Conservation (phyloP, 257 asterid genomes). For the Catharanthus roseus region DNA sequence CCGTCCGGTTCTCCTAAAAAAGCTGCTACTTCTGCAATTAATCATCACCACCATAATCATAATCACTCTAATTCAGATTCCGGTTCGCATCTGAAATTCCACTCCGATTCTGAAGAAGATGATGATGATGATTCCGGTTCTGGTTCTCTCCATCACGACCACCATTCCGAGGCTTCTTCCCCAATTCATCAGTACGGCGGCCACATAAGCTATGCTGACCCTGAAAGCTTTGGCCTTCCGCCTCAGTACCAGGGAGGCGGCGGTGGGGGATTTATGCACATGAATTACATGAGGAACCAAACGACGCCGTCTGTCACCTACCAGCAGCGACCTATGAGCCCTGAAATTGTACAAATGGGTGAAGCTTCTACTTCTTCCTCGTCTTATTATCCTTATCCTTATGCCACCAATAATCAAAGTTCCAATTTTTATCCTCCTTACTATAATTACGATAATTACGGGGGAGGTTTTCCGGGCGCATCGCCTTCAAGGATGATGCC, state of each 20-base stretch:
- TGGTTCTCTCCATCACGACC: conserved; percentile 45
- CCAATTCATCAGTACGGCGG: conserved; percentile 17
- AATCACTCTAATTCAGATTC: conserved; percentile 54
- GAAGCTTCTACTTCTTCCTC: conserved; percentile 47
- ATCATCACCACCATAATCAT: conserved; percentile 28
- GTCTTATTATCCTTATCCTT: conserved; percentile 34
- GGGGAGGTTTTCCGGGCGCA: conserved; percentile 43
- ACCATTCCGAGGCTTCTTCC: conserved; percentile 21
- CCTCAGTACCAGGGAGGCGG: conserved; percentile 23
- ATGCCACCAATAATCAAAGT: conserved; percentile 21
- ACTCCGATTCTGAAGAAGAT: conserved; percentile 50
- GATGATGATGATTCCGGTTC: conserved; percentile 45
- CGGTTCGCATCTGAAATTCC: conserved; percentile 79
- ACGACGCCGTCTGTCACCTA: conserved; percentile 61
- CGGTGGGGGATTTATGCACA: conserved; percentile 47
- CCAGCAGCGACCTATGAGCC: conserved; percentile 65
- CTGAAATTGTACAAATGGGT: conserved; percentile 64
- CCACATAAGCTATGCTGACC: conserved; percentile 11
- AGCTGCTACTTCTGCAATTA: conserved; percentile 22
- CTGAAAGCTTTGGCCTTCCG: background rate
- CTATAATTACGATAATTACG: conserved; percentile 32
- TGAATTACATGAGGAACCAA: conserved; percentile 69
- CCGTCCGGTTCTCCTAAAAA: conserved; percentile 22
- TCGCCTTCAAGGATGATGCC: conserved; percentile 26
- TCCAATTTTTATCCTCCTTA: conserved; percentile 19